Evolutionary conservation across 805 yeast species (phyloP), one percentile per base, ranked within the genome.

Genomic region (Metschnikowia kunwiensis): DNA sequence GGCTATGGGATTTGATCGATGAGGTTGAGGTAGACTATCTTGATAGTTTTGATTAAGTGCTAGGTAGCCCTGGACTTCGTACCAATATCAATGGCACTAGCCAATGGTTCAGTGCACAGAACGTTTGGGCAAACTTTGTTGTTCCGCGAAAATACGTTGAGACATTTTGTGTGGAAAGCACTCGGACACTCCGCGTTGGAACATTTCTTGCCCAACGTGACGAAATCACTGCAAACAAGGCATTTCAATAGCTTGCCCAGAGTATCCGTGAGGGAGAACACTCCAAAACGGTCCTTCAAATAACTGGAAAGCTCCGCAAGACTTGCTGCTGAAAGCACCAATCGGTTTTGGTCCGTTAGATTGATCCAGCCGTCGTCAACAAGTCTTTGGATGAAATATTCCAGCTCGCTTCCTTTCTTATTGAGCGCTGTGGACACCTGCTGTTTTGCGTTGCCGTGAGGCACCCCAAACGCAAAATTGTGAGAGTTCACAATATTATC

Each of bases 1-100:
- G 83, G 46, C 78, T 77, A 1, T 82, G 82, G 78, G 98, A 93
- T 60, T 54, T 88, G 3, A 53, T 91, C 3, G 97, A 93, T 54
- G 96, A 93, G 58, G 73, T 84, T 0, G 89, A 83, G 39, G 82
- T 77, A 21, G 74, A 70, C 33, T 72, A 67, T 42, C 54, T 78
- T 33, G 83, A 77, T 44, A 54, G 58, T 13, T 58, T 68, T 39
- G 76, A 68, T 41, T 46, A 24, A 36, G 52, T 24, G 4, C 9
- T 11, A 5, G 9, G 5, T 3, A 11, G 9, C 22, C 22, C 4
- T 18, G 11, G 32, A 21, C 16, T 20, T 35, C 8, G 41, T 34
- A 11, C 46, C 46, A 5, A 42, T 30, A 5, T 24, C 17, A n/a
- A 18, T 32, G 18, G 13, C 25, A 10, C 18, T 27, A 4, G 25